Percentiles rank a stretch among this genome's conserved stretches.
Conservation (phyloP, 495 filamentous ascomycete genomes). For the Neurospora sp. region DNA sequence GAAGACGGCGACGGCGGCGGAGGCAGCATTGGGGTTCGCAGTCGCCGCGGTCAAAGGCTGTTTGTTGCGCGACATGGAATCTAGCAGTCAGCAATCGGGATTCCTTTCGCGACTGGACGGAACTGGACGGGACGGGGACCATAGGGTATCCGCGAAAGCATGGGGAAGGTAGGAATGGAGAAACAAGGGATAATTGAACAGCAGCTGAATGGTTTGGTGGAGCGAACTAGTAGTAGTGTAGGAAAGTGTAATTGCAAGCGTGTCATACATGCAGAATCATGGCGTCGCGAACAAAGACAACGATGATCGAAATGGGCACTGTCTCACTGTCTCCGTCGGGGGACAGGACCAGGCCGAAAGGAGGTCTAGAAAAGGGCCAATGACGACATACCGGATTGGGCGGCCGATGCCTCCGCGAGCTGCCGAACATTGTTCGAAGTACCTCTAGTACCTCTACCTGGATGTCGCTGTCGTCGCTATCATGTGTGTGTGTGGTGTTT, state of each 20-base stretch:
- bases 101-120: constrained; percentile 1
- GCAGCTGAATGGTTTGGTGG: neutral
- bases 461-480: neutral
- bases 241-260: neutral
- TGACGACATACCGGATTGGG: constrained; percentile 38
- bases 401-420: constrained; percentile 33
- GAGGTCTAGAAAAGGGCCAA: constrained; percentile 4
- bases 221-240: neutral
- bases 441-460: neutral
- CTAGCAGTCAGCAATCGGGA: constrained; percentile 7
- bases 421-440: constrained; percentile 31
- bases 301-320: neutral
- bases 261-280: neutral
- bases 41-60: constrained; percentile 51
- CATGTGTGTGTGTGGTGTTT: neutral
- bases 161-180: neutral
- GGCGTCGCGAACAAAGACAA: neutral
- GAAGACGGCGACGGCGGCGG: constrained; percentile 74
- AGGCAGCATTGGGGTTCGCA: constrained; percentile 59
- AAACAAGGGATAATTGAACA: constrained; percentile 3
- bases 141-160: neutral
- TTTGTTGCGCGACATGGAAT: constrained; percentile 4
- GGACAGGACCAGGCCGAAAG: neutral
- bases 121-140: neutral
- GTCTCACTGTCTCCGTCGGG: neutral